Percentiles rank a stretch among this genome's conserved stretches.
Evolutionary conservation across 2,329 filamentous ascomycete genomes (phyloP).

Genomic region (Talaromyces sp.): DNA sequence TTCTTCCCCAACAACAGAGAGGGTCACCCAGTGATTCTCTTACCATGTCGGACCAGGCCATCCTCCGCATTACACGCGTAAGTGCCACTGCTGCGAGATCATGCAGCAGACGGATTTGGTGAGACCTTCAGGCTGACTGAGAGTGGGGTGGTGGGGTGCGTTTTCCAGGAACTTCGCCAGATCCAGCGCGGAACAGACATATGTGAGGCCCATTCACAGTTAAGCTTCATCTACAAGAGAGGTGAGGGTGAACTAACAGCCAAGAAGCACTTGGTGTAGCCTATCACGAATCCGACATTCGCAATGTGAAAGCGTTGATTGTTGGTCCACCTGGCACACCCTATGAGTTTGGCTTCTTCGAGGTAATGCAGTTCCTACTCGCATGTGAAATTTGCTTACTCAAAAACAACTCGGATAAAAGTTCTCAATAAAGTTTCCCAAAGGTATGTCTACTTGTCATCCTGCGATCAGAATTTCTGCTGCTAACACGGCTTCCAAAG

Average conservation of each 20-base stretch:
- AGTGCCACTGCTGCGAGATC: conserved; percentile 19
- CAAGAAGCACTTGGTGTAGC: conserved; percentile 72
- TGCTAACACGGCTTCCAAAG: conserved; percentile 39
- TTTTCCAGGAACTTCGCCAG: conserved; percentile 68
- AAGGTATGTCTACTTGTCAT: conserved; percentile 46
- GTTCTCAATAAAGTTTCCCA: conserved; percentile 72
- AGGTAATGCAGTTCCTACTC: conserved; percentile 49
- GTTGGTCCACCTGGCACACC: conserved; percentile 90
- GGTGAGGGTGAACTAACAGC: background rate
- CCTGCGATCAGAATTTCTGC: background rate
- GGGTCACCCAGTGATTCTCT: background rate
- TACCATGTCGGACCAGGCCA: conserved; percentile 73
- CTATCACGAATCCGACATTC: conserved; percentile 81
- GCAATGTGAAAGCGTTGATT: conserved; percentile 79
- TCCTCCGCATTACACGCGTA: conserved; percentile 82
- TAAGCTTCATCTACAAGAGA: background rate
- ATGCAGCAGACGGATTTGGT: background rate
- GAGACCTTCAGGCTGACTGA: background rate
- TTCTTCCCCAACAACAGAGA: background rate
- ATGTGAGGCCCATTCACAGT: conserved; percentile 50
- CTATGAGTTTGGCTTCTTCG: conserved; percentile 96
- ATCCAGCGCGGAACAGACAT: conserved; percentile 79
- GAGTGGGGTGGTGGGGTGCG: conserved; percentile 7
- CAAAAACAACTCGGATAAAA: conserved; percentile 28
- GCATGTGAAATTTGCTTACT: conserved; percentile 17